Evolutionary conservation across 2,329 filamentous ascomycete species (phyloP).

Genomic region (Dactylellina cionopaga): DNA sequence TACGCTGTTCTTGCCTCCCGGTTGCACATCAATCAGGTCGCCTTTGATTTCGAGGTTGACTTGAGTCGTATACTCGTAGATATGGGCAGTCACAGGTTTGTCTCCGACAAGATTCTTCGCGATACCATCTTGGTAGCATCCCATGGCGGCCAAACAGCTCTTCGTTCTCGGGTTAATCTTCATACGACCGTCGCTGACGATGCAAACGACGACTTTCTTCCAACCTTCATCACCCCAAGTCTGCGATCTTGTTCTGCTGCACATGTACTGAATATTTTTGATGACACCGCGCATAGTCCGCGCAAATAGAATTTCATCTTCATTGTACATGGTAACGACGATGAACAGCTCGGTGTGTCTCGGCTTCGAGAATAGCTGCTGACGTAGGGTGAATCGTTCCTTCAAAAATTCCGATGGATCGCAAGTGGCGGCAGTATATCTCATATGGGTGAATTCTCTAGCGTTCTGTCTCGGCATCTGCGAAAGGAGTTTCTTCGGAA

Average conservation of each 20-base stretch:
- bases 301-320: conserved; percentile 94
- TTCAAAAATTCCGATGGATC: conserved; percentile 74
- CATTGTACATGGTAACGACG: conserved; percentile 88
- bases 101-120: conserved; percentile 97
- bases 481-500: conserved; percentile 85
- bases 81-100: conserved; percentile 95
- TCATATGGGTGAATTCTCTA: conserved; percentile 70
- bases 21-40: conserved; percentile 82
- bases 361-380: conserved; percentile 74
- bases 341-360: conserved; percentile 77
- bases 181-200: conserved; percentile 94
- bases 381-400: conserved; percentile 74
- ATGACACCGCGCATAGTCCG: conserved; percentile 96
- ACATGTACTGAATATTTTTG: conserved; percentile 99
- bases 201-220: conserved; percentile 99
- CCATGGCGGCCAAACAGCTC: conserved; percentile 88
- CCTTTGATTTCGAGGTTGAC: conserved; percentile 90
- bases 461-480: conserved; percentile 81
- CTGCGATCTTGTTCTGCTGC: conserved; percentile 88
- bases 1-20: conserved; percentile 72
- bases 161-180: conserved; percentile 95
- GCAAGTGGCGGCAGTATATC: conserved; percentile 77
- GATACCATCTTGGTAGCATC: conserved; percentile 97
- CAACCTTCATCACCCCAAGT: conserved; percentile 98
- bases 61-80: conserved; percentile 94